Evolutionary conservation across 495 filamentous ascomycete genomes (phyloP).

Genomic region (Xanthoparmelia taractica): DNA sequence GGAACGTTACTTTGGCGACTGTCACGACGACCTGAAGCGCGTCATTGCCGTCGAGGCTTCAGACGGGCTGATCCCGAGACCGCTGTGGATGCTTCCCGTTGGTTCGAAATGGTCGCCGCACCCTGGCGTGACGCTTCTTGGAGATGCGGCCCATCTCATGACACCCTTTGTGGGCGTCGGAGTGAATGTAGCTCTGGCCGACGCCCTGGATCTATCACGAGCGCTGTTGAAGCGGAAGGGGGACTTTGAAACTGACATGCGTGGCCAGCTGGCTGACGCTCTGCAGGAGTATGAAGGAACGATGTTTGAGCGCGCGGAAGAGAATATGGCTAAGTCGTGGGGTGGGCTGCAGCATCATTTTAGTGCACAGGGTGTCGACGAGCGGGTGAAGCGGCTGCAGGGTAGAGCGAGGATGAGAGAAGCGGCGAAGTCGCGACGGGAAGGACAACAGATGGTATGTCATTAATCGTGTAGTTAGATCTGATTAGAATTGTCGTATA

Average conservation of each 20-base stretch:
- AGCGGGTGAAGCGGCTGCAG: not conserved
- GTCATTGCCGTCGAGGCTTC: slow-evolving; percentile 12
- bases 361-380: not conserved
- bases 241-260: not conserved
- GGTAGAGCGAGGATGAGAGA: not conserved
- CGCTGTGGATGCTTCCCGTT: slow-evolving; percentile 46
- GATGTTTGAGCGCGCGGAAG: slow-evolving; percentile 11
- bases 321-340: not conserved
- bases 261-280: not conserved
- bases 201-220: slow-evolving; percentile 49
- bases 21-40: slow-evolving; percentile 21
- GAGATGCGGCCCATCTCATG: slow-evolving; percentile 56
- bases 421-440: not conserved
- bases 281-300: slow-evolving; percentile 5
- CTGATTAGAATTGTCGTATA: no score
- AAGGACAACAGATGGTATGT: not conserved
- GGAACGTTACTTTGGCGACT: slow-evolving; percentile 24
- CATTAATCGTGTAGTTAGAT: no score
- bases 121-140: slow-evolving; percentile 44
- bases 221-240: slow-evolving; percentile 10
- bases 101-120: slow-evolving; percentile 42
- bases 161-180: slow-evolving; percentile 52
- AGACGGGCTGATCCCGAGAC: slow-evolving; percentile 15
- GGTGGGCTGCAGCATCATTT: slow-evolving; percentile 5
- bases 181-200: slow-evolving; percentile 50